Evolutionary conservation across 768 basidiomycete species (phyloP).

Genomic region (Roridomyces roridus): DNA sequence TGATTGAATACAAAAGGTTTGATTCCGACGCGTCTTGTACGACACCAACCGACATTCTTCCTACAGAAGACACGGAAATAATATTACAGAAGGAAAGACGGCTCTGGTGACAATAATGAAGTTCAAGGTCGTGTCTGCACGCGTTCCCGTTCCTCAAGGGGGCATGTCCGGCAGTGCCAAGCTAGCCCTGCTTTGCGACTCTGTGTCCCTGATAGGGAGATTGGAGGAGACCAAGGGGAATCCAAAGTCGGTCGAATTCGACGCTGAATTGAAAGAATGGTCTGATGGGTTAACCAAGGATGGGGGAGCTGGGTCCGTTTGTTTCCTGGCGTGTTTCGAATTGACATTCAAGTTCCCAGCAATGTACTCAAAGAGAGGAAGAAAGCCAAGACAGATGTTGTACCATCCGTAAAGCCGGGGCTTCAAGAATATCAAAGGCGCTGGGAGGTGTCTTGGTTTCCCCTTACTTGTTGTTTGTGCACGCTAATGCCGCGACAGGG

Average conservation of each 20-base stretch:
- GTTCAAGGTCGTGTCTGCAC: constrained; percentile 58
- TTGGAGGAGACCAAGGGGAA: constrained; percentile 52
- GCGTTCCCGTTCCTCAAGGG: constrained; percentile 49
- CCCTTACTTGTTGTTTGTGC: not conserved
- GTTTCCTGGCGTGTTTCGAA: not conserved
- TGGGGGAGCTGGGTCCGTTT: constrained; percentile 67
- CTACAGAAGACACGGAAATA: constrained; percentile 32
- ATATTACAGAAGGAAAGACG: constrained; percentile 52
- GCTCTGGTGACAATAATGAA: constrained; percentile 53
- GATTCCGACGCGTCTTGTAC: not conserved
- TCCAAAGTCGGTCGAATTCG: constrained; percentile 52
- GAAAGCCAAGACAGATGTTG: constrained; percentile 27
- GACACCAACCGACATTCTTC: constrained; percentile 9
- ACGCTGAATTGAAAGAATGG: constrained; percentile 56
- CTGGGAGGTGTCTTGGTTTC: constrained; percentile 4
- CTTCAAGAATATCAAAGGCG: not conserved
- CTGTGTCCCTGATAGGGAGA: constrained; percentile 48
- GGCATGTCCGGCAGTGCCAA: constrained; percentile 46
- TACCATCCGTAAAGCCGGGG: too few species aligned
- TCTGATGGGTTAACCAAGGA: constrained; percentile 56
- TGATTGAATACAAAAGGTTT: constrained; percentile 48
- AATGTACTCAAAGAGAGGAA: constrained; percentile 56
- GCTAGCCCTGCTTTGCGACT: constrained; percentile 61
- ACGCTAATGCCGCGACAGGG: not conserved
- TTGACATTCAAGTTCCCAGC: constrained; percentile 27